Evolutionary conservation across 306 rosid species (phyloP), one percentile per base, ranked within the genome.

Genomic region (Ammopiptanthus mongolicus): DNA sequence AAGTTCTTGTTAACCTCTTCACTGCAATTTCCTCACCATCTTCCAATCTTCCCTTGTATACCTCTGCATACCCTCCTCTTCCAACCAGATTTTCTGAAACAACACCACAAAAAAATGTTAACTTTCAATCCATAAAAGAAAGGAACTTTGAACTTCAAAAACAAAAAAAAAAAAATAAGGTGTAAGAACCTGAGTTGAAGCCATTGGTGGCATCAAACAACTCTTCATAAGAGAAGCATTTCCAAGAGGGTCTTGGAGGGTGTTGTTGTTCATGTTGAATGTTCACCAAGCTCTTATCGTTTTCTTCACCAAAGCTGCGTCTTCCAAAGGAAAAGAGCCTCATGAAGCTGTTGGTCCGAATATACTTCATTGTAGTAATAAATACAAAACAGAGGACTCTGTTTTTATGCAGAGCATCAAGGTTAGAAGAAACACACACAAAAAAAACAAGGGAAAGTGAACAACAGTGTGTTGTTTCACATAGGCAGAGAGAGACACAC

Each of bases 171-270:
- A 42, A 1, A 41, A 41, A 41, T 14, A 3, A n/a, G 2, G 13
- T 9, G 0, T 17, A 64, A 64, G 63, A 11, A 89, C 93, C 89
- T 83, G 89, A 65, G 83, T 83, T 84, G 87, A 96, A 92, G 23
- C 91, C 90, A 80, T 88, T 83, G 39, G 99, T 96, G 62, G 99
- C 99, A 12, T 75, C 80, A 5, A 81, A 87, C 23, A 96, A 63
- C 59, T 92, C 88, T 68, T 85, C 86, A 77, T 47, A 92, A 28
- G 98, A 87, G 91, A 92, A 96, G 83, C 96, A 92, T 82, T 90
- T 96, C 99, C 98, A 96, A 50, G 84, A 73, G 91, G 98, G 96
- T 90, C 79, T 89, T 4, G 42, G 85, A 71, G 82, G 74, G 47
- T 41, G 63, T 50, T 82, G 63, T 50, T 82, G 81, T 25, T 52